Evolutionary conservation across 179 eudicot species (phyloP), one percentile per base, ranked within the genome.

Genomic region (Dionaea muscipula): DNA sequence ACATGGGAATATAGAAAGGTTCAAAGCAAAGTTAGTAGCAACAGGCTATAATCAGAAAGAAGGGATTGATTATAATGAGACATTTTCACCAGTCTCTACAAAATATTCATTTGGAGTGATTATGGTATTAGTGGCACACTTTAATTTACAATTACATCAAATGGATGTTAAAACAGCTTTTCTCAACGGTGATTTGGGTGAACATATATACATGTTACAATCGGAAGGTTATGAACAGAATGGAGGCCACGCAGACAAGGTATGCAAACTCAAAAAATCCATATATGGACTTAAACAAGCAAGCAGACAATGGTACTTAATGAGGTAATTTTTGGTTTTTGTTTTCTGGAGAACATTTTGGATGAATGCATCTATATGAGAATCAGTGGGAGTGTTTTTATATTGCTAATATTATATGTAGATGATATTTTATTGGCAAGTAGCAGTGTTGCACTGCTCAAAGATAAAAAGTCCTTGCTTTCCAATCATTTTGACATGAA

Each of bases 201-300:
- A 39, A 40, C 14, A 55, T 9, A 28, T 55, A n/a, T 41, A 39
- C 8, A 39, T 23, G 47, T 14, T n/a, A 19, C 59, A 38, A 14
- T 17, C 0, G 6, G 14, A 52, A 52, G 56, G 39, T 1, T 52
- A 2, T n/a, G 1, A 17, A 15, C 9, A 5, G 24, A 14, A 20
- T 26, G 51, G 22, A 25, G 33, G 40, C 21, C 26, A 43, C 20
- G n/a, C n/a, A n/a, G 24, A 37, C 51, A 23, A 37, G 57, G 40
- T 52, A 0, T 51, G 26, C 22, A 50, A 38, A 39, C 14, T 46
- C 0, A 59, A 59, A 15, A 46, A 26, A 28, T 46, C 26, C 14
- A 59, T 59, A 46, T 45, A 59, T 59, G 44, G 54, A 47, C 50
- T 48, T 15, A 37, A 60, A 38, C 47, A 60, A 38, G 47, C 37